Base-by-base conservation (phyloP, 306 rosid species). In the Biancaea sappan region DNA sequence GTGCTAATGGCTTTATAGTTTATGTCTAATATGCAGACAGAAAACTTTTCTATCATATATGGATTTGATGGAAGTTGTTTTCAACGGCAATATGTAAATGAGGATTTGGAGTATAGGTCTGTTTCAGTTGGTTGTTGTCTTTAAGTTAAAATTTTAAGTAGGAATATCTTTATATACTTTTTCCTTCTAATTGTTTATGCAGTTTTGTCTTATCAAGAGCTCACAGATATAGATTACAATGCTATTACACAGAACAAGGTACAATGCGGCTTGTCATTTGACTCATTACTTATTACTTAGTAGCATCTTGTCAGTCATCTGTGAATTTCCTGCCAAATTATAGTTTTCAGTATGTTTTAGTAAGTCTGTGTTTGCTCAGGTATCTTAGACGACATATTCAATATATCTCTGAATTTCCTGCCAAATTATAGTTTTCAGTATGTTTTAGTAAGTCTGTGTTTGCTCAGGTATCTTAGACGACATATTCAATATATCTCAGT, bases 221-320 rank as follows among this genome's bases (percentile, higher is more conserved):
- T 0, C 98, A 89, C 79, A 88, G 87, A 81, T 91, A 78, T 71
- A 89, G 98, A 79, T 90, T 91, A 70, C 97, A 91, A 66, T 89
- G 95, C 82, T 91, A 91, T 77, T 94, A 94, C 82, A 90, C 90
- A 21, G 93, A 91, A 68, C 89, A 87, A 90, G 98, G 98, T 94
- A 5, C 57, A 24, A 8, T 53, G 47, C 72, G 29, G 41, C 74
- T 66, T 66, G 54, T 62, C 15, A 6, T 69, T 78, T 12, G 15
- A 71, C 77, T 70, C 40, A 51, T 69, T 37, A 16, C 22, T 76
- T 58, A 48, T 65, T 80, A 7, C 77, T 63, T 53, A n/a, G 18
- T 62, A 37, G 29, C 51, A 21, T 34, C 51, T 21, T 64, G 37
- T 29, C 29, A 61, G 10, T 62, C 26, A 51, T 62, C 58, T 73